Evolutionary conservation across 1,139 yeast species (phyloP).

Genomic region (Zygosaccharomyces sapae): DNA sequence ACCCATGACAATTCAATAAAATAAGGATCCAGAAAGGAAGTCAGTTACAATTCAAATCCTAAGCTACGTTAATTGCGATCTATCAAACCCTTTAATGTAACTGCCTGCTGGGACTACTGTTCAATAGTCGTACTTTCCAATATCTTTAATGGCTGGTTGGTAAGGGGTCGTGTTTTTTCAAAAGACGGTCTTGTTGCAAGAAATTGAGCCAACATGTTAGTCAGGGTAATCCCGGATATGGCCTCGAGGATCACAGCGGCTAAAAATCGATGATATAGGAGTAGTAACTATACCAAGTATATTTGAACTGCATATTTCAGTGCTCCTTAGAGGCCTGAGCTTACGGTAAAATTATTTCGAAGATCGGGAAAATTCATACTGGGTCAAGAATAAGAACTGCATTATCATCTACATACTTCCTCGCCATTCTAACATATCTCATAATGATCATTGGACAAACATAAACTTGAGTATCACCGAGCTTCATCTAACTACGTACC

Average conservation of each 20-base stretch:
- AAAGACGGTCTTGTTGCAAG: conserved; percentile 4
- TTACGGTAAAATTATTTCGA: too few species aligned
- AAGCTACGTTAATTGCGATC: not conserved
- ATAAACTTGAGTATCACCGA: not conserved
- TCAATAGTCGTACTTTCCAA: not conserved
- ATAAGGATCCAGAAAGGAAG: not conserved
- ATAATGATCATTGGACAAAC: too few species aligned
- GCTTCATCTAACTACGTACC: conserved; percentile 15
- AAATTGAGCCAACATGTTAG: not conserved
- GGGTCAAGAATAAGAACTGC: too few species aligned
- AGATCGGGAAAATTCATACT: too few species aligned
- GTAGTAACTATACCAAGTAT: too few species aligned
- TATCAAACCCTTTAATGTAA: not conserved
- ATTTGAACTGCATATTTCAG: too few species aligned
- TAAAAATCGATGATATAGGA: not conserved
- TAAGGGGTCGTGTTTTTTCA: conserved; percentile 5
- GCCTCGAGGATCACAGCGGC: not conserved
- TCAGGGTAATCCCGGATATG: not conserved
- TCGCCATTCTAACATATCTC: too few species aligned
- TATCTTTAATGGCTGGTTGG: not conserved
- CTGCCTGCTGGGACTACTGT: not conserved
- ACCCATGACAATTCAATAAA: conserved; percentile 18
- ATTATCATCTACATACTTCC: too few species aligned
- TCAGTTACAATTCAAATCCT: not conserved
- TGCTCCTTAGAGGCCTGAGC: too few species aligned